phyloP scores from a whole-genome alignment of 768 basidiomycete genomes.

The Amanita brunnescens region DNA sequence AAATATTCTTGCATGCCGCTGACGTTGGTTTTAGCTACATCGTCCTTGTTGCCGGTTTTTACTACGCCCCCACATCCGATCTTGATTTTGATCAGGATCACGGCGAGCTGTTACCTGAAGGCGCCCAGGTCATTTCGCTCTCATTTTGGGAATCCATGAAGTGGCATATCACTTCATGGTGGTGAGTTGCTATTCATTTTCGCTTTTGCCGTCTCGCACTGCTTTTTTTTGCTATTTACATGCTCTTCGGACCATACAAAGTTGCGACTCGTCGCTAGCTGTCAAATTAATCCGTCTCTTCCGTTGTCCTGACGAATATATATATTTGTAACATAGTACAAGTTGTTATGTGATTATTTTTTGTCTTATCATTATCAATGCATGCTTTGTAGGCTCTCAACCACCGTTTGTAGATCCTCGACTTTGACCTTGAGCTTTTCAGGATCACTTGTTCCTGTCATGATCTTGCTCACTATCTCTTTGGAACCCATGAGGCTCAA shows the following conservation, averaged over 20 bases:
- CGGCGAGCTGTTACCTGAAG: slow-evolving; percentile 9
- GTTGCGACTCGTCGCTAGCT: not conserved
- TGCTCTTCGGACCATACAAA: not conserved
- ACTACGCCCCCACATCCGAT: slow-evolving; percentile 62
- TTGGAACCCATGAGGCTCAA: slow-evolving; percentile 33
- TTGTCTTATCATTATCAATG: slow-evolving; percentile 30
- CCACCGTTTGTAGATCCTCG: slow-evolving; percentile 32
- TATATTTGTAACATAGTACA: slow-evolving; percentile 5
- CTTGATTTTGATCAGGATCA: slow-evolving; percentile 31
- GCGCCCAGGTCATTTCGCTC: slow-evolving; percentile 28
- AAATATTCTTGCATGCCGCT: not conserved
- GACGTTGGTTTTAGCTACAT: slow-evolving; percentile 55
- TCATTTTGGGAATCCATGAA: slow-evolving; percentile 29
- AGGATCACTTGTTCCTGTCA: slow-evolving; percentile 48
- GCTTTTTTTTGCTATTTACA: not conserved
- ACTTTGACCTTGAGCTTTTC: slow-evolving; percentile 44
- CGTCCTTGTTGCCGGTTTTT: slow-evolving; percentile 87
- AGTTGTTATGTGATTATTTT: slow-evolving; percentile 4
- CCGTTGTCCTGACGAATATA: slow-evolving; percentile 1
- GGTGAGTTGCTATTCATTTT: slow-evolving; percentile 6
- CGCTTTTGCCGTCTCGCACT: not conserved
- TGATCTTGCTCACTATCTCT: slow-evolving; percentile 38
- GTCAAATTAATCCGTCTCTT: not conserved
- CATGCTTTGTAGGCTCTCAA: slow-evolving; percentile 47
- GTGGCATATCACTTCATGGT: slow-evolving; percentile 29